Evolutionary conservation across 352 stramenopile species (phyloP), one percentile per base, ranked within the genome.

Genomic region (Phytophthora fragariaefolia): DNA sequence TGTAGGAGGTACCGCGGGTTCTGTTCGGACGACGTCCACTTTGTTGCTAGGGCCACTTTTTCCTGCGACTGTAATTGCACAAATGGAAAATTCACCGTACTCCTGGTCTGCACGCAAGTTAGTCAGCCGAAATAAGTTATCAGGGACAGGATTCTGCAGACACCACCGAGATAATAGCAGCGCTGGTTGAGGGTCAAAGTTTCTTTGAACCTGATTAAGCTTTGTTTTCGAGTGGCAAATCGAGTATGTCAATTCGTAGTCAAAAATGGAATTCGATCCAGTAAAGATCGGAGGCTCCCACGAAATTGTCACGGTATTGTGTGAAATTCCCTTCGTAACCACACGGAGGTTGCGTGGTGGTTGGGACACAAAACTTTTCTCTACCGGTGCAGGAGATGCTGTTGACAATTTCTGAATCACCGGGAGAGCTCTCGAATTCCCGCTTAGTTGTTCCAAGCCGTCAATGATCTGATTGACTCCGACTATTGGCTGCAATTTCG

Each of bases 241-340:
- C 1, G 81, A 82, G 43, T 77, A 87, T 0, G n/a, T 69, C 4
- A 93, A 42, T 50, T 90, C 82, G 53, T 88, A 92, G 55, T 93
- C 85, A 34, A 88, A 70, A 64, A 93, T 87, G 8, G 66, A 67
- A 22, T 75, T 75, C 2, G 83, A 90, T 2, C 82, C 83, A 1
- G 83, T 93, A 61, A 93, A 92, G 53, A 91, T 91, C 0, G 85
- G 85, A 13, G 69, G 68, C 24, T 93, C 80, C 83, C 83, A 93
- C 50, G 66, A 24, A 36, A 92, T 58, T 1, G 73, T 56, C 26
- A 93, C 52, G 0, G 69, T 42, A 24, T 77, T 86, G 56, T 92
- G 83, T 0, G 61, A 63, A 38, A 82, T 61, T 7, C 58, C 58
- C 12, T 73, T 73, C 1, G 53, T 46, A 15, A 60, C 70, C 0